Base-by-base conservation (phyloP, 2,329 filamentous ascomycete species). In the Ilyonectria robusta region DNA sequence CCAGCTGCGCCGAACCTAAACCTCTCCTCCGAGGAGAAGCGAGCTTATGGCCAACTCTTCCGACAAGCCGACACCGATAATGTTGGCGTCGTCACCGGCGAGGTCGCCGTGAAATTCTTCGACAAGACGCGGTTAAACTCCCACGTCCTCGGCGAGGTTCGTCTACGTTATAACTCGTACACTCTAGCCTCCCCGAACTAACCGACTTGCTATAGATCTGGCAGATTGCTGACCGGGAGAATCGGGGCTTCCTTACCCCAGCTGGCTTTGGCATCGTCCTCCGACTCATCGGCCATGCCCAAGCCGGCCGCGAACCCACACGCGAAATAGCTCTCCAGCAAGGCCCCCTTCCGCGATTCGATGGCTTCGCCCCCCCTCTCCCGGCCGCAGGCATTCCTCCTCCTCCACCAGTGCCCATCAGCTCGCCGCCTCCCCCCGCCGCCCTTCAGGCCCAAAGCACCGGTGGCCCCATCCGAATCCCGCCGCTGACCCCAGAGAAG, bases 211-310 rank as follows among this genome's bases (percentile, higher is more conserved):
- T 60, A 70, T 81, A 97, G 93, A 98, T 99, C 87, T 99, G 96
- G 96, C 95, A 98, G 84, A 96, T 99, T 80, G 95, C 96, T 74
- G 96, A 99, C 84, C 94, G 90, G 72, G 95, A 98, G 84, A 99
- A 99, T 84, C 91, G 95, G 71, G 96, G 96, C 59, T 93, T 98
- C 73, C 86, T 99, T 73, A 98, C 95, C 37, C 94, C 94, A 21
- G 90, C 94, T 47, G 96, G 95, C 79, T 99, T 99, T 83, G 94
- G 95, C 68, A 89, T 97, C 79, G 96, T 97, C 65, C 84, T 99
- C 78, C 90, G 96, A 77, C 90, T 99, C 79, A 98, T 99, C 79
- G 96, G 94, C 67, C 96, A 98, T 84, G 95, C 94, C 71, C 96
- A 99, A 83, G 93, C 92, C 71, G 93, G 94, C 76, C 90, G 93